Evolutionary conservation across 768 basidiomycete species (phyloP).

Genomic region (Serendipita vermifera): DNA sequence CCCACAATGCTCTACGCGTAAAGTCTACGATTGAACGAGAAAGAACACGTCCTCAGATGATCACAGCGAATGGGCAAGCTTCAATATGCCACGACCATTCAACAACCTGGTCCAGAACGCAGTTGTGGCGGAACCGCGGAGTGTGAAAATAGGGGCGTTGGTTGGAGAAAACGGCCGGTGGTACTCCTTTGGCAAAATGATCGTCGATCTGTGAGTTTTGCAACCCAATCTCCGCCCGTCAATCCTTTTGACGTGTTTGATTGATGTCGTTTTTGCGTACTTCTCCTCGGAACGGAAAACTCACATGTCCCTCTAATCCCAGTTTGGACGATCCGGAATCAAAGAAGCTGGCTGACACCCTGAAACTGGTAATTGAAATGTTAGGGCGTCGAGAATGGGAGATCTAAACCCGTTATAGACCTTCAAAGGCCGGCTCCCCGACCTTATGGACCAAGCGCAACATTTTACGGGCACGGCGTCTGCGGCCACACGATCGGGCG

Average conservation of each 20-base stretch:
- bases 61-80: slow-evolving; percentile 73
- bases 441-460: slow-evolving; percentile 75
- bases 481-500: slow-evolving; percentile 32
- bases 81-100: slow-evolving; percentile 71
- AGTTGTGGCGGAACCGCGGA: slow-evolving; percentile 74
- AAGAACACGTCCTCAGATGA: not conserved
- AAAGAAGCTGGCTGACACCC: slow-evolving; percentile 52
- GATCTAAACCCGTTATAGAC: slow-evolving; percentile 39
- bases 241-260: not conserved
- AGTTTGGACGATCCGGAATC: slow-evolving; percentile 70
- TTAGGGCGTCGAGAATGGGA: too few relatives aligned
- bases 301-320: slow-evolving; percentile 9
- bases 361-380: slow-evolving; percentile 50
- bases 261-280: not conserved
- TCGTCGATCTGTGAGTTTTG: slow-evolving; percentile 61
- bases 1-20: slow-evolving; percentile 76
- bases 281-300: not conserved
- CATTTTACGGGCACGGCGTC: slow-evolving; percentile 67
- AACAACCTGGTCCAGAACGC: slow-evolving; percentile 68
- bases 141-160: slow-evolving; percentile 67
- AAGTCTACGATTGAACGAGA: slow-evolving; percentile 15
- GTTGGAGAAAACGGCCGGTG: slow-evolving; percentile 82
- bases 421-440: slow-evolving; percentile 62
- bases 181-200: slow-evolving; percentile 84
- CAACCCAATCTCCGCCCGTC: too few relatives aligned